phyloP scores from a whole-genome alignment of 2,329 filamentous ascomycete species.

The Cladosporium oxysporum region DNA sequence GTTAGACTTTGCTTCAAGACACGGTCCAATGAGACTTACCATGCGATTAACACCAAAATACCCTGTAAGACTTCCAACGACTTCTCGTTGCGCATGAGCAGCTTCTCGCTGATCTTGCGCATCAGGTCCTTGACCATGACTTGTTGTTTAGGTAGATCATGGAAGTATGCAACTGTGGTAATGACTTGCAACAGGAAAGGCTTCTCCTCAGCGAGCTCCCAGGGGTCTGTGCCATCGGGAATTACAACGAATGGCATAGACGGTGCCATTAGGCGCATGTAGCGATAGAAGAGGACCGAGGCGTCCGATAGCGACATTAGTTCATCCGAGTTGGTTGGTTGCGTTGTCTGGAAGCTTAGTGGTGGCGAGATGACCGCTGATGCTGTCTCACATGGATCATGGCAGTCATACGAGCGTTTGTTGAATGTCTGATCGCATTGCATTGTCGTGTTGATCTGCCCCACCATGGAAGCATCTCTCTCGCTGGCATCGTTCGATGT shows the following conservation, averaged over 20 bases:
- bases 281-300: conserved; percentile 32
- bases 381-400: background rate
- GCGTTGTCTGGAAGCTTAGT: conserved; percentile 4
- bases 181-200: conserved; percentile 36
- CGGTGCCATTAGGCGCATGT: conserved; percentile 30
- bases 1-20: background rate
- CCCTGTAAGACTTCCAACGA: conserved; percentile 34
- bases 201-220: conserved; percentile 27
- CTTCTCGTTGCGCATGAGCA: conserved; percentile 36
- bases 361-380: background rate
- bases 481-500: conserved; percentile 11
- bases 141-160: conserved; percentile 33
- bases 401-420: background rate
- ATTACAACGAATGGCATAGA: conserved; percentile 33
- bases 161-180: conserved; percentile 32
- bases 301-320: conserved; percentile 28
- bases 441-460: background rate
- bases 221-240: conserved; percentile 25
- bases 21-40: background rate
- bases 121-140: conserved; percentile 32
- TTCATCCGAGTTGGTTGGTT: background rate
- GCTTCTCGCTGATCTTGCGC: conserved; percentile 32
- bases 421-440: background rate
- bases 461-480: background rate
- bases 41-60: conserved; percentile 25